phyloP scores from a whole-genome alignment of 1,284 basidiomycete species.

The Flammula alnicola region DNA sequence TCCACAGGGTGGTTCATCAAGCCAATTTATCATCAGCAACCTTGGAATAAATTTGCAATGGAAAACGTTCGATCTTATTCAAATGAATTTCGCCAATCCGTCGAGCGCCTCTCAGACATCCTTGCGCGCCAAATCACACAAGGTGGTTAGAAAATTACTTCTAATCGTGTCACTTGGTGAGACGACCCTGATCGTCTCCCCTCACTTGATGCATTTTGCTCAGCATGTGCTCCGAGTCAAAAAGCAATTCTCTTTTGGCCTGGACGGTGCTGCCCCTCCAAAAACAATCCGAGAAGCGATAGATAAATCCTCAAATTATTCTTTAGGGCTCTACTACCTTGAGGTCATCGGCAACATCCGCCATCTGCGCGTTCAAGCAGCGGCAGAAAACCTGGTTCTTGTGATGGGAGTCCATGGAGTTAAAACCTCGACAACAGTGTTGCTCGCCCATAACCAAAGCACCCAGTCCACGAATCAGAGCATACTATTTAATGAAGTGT shows the following conservation, averaged over 20 bases:
- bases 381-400: constrained; percentile 46
- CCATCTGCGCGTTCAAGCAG: constrained; percentile 57
- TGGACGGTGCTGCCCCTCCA: constrained; percentile 12
- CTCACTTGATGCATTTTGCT: constrained; percentile 66
- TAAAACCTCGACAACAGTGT: constrained; percentile 39
- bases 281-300: constrained; percentile 10
- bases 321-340: constrained; percentile 26
- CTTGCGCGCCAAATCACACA: constrained; percentile 38
- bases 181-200: constrained; percentile 54
- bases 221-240: constrained; percentile 60
- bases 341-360: constrained; percentile 41
- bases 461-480: constrained; percentile 52
- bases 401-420: constrained; percentile 49
- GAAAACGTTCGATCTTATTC: constrained; percentile 37
- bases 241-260: constrained; percentile 31
- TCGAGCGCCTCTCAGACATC: constrained; percentile 48
- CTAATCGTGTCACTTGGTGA: constrained; percentile 47
- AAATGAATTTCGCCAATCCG: constrained; percentile 29
- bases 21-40: constrained; percentile 37
- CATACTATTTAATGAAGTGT: constrained; percentile 51
- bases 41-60: constrained; percentile 31
- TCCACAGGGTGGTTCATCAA: constrained; percentile 29
- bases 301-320: constrained; percentile 17
- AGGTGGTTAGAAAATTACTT: constrained; percentile 41
- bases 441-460: constrained; percentile 23